A percentile compares a stretch with the other conserved stretches of the same genome.
phyloP scores from a whole-genome alignment of 75 land plant species.

The Gnetum montanum region DNA sequence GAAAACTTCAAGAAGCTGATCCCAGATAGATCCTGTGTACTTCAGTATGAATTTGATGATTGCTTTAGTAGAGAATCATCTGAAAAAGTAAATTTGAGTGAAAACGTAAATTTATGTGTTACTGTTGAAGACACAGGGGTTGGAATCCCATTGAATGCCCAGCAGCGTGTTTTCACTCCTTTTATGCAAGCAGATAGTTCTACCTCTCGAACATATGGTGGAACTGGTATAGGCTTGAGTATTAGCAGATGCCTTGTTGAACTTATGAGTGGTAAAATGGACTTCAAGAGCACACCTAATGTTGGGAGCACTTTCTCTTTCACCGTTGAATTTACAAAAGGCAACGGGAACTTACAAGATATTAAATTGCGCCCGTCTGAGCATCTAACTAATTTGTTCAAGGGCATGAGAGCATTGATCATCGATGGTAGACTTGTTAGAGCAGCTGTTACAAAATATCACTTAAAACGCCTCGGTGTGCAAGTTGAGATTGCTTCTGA shows the following conservation, averaged over 20 bases:
- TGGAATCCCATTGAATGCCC: conserved; percentile 78
- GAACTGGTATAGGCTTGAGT: conserved; percentile 95
- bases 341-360: conserved; percentile 19
- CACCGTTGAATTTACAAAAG: conserved; percentile 42
- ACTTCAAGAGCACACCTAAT: conserved; percentile 51
- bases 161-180: conserved; percentile 75
- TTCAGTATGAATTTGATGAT: background rate
- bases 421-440: conserved; percentile 55
- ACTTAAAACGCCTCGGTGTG: conserved; percentile 69
- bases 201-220: conserved; percentile 73
- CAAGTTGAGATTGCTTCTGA: conserved; percentile 25
- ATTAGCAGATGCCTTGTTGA: conserved; percentile 75
- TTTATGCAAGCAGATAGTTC: conserved; percentile 90
- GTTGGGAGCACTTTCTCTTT: conserved; percentile 79
- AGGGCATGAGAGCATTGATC: conserved; percentile 62
- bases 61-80: conserved; percentile 7
- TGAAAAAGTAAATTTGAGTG: conserved; percentile 48
- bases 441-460: conserved; percentile 65
- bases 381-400: conserved; percentile 28
- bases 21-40: conserved; percentile 14
- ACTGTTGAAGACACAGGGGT: conserved; percentile 90
- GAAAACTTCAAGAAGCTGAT: conserved; percentile 37
- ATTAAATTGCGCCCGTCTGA: conserved; percentile 16
- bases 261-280: conserved; percentile 87
- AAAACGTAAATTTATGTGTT: conserved; percentile 52